A percentile compares a stretch with the other conserved stretches of the same genome.
Evolutionary conservation across 2,329 filamentous ascomycete genomes (phyloP).

Genomic region (Orbilia brochopaga): DNA sequence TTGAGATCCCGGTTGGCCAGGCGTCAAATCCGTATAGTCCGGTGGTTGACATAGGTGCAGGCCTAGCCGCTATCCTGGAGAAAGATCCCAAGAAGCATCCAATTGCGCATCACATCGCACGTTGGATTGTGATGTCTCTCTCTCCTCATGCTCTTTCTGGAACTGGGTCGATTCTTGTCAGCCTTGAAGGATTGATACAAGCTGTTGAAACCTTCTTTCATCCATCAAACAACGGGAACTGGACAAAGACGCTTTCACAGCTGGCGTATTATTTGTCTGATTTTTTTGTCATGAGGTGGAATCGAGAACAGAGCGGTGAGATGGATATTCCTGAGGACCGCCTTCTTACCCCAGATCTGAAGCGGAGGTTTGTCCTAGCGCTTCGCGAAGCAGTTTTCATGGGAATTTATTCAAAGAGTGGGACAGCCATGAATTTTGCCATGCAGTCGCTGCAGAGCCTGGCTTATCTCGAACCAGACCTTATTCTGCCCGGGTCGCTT

Average conservation of each 20-base stretch:
- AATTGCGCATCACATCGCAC: slow-evolving; percentile 84
- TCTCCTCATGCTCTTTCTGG: slow-evolving; percentile 80
- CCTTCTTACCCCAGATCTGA: slow-evolving; percentile 78
- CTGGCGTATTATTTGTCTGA: slow-evolving; percentile 91
- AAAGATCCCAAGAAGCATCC: slow-evolving; percentile 94
- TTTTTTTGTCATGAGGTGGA: slow-evolving; percentile 97
- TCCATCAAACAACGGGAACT: slow-evolving; percentile 89
- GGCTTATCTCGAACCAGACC: slow-evolving; percentile 85
- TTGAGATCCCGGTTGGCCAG: slow-evolving; percentile 96
- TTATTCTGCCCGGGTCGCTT: slow-evolving; percentile 89
- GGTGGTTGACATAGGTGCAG: slow-evolving; percentile 79
- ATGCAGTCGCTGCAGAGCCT: slow-evolving; percentile 87
- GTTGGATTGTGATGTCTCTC: slow-evolving; percentile 90
- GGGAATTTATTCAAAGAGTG: slow-evolving; percentile 96
- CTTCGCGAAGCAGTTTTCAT: slow-evolving; percentile 94
- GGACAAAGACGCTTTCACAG: slow-evolving; percentile 89
- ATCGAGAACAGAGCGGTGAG: slow-evolving; percentile 90
- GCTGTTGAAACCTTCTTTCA: slow-evolving; percentile 99
- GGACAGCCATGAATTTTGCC: slow-evolving; percentile 87
- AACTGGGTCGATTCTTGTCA: slow-evolving; percentile 79
- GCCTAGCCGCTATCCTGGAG: slow-evolving; percentile 83
- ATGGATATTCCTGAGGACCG: slow-evolving; percentile 82
- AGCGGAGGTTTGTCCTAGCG: slow-evolving; percentile 84
- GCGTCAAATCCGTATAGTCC: slow-evolving; percentile 87
- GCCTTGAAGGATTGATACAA: slow-evolving; percentile 88